A percentile compares a stretch with the other conserved stretches of the same genome.
These are phyloP conservation scores for Fusarium haematococcum DNA, from an alignment of 2,329 filamentous ascomycete genomes.

Conservation along the genomic window DNA sequence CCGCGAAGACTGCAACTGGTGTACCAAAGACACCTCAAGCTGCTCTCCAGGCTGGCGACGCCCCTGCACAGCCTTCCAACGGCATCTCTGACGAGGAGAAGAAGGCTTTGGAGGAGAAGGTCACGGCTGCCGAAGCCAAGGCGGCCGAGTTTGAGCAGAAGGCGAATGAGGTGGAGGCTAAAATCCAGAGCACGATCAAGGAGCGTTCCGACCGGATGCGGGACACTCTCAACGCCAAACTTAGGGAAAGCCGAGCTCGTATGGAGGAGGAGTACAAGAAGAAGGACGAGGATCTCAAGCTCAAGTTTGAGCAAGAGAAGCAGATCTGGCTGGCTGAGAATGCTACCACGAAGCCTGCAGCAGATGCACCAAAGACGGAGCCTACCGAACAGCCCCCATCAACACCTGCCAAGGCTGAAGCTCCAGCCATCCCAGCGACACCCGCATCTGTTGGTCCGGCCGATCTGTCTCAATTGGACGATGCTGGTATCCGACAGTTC, in stretches of 20 bases:
- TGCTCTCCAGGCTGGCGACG: constrained; percentile 48
- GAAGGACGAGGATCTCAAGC: constrained; percentile 64
- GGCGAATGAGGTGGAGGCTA: constrained; percentile 72
- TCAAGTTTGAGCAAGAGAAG: constrained; percentile 72
- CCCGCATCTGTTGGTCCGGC: constrained; percentile 47
- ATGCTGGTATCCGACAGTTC: constrained; percentile 68
- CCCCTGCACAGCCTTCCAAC: constrained; percentile 22
- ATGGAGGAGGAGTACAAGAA: constrained; percentile 65
- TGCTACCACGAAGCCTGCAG: constrained; percentile 41
- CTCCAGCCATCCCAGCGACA: constrained; percentile 51
- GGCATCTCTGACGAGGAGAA: constrained; percentile 67
- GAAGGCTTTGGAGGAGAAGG: constrained; percentile 70
- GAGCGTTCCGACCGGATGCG: constrained; percentile 77
- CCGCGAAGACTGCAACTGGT: constrained; percentile 51
- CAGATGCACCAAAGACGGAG: constrained; percentile 27
- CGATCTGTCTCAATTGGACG: constrained; percentile 63
- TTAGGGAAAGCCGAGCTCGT: constrained; percentile 72
- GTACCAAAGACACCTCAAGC: constrained; percentile 56
- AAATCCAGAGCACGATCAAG: constrained; percentile 70
- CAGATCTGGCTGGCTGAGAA: constrained; percentile 71
- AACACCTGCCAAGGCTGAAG: constrained; percentile 56
- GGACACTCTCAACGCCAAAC: constrained; percentile 73
- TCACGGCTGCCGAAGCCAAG: constrained; percentile 70
- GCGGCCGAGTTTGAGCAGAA: constrained; percentile 74
- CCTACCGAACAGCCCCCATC: constrained; percentile 41